A percentile compares a stretch with the other conserved stretches of the same genome.
These are phyloP conservation scores for Acacia melanoxylon DNA, from an alignment of 306 rosid species.

Conservation along the genomic window DNA sequence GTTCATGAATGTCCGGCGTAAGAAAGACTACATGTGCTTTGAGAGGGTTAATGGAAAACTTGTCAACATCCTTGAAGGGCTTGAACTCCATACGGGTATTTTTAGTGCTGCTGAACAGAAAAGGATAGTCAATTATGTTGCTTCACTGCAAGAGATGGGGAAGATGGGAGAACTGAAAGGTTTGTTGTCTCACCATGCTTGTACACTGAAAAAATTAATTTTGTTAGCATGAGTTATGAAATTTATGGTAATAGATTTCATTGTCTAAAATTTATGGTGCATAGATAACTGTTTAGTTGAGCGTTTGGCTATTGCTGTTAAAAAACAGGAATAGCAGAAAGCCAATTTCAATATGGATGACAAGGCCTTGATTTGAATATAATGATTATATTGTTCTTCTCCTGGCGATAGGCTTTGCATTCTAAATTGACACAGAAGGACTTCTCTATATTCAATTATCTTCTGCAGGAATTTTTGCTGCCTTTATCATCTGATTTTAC, in stretches of 20 bases:
- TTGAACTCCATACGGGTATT: constrained; percentile 84
- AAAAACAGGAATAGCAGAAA: neutral
- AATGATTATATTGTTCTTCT: neutral
- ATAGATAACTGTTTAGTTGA: neutral
- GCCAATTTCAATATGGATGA: neutral
- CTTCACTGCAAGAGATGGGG: constrained; percentile 71
- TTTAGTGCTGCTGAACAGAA: constrained; percentile 91
- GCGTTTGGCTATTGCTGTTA: neutral
- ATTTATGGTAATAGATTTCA: neutral
- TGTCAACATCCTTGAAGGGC: constrained; percentile 77
- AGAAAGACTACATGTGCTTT: constrained; percentile 65
- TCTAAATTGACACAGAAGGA: neutral
- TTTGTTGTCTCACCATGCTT: constrained; percentile 36
- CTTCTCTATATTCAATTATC: neutral
- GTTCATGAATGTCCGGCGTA: constrained; percentile 61
- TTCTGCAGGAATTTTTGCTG: neutral
- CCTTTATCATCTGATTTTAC: neutral
- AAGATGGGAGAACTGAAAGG: constrained; percentile 77
- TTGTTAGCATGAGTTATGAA: neutral
- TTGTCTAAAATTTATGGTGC: neutral
- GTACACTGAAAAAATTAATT: neutral
- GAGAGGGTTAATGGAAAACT: constrained; percentile 75
- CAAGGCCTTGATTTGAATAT: neutral
- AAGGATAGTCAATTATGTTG: constrained; percentile 64
- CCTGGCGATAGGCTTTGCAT: neutral